A percentile compares a stretch with the other conserved stretches of the same genome.
Evolutionary conservation across 257 asterid species (phyloP).

Genomic region (Nicotiana undulata): DNA sequence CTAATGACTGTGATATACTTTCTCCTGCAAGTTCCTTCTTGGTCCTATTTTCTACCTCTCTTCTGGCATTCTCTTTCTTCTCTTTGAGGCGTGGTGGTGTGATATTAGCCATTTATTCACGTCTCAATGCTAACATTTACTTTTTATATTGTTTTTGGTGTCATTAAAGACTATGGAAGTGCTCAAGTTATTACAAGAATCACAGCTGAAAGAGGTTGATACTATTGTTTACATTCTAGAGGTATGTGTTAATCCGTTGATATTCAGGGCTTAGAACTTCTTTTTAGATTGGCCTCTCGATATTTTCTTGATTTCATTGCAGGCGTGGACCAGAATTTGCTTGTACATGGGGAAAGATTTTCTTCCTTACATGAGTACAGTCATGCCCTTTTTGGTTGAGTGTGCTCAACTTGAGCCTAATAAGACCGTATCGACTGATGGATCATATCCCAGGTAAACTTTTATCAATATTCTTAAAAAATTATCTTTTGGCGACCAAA

Average conservation of each 20-base stretch:
- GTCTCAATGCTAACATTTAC: too few relatives aligned
- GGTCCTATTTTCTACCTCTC: too few relatives aligned
- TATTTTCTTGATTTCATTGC: background rate
- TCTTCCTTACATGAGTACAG: slow-evolving; percentile 85
- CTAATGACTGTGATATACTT: too few relatives aligned
- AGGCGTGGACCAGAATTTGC: slow-evolving; percentile 95
- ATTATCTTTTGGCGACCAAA: too few relatives aligned
- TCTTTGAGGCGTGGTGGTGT: too few relatives aligned
- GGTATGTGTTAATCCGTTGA: slow-evolving; percentile 26
- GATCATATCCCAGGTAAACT: slow-evolving; percentile 39
- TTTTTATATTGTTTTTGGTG: background rate
- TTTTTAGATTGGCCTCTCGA: too few relatives aligned
- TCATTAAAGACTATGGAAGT: slow-evolving; percentile 66
- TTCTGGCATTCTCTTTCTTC: too few relatives aligned
- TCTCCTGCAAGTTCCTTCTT: too few relatives aligned
- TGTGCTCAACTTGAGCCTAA: too few relatives aligned
- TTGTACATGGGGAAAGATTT: slow-evolving; percentile 84
- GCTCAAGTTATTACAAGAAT: slow-evolving; percentile 77
- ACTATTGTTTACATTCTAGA: slow-evolving; percentile 81
- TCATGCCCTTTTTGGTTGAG: slow-evolving; percentile 51
- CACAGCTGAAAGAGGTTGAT: slow-evolving; percentile 72
- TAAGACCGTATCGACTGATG: slow-evolving; percentile 16
- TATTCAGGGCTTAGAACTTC: background rate
- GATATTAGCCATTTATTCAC: too few relatives aligned
- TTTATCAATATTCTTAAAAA: too few relatives aligned